Conservation (phyloP, 2,329 filamentous ascomycete genomes). For the Chaetomium sp. region DNA sequence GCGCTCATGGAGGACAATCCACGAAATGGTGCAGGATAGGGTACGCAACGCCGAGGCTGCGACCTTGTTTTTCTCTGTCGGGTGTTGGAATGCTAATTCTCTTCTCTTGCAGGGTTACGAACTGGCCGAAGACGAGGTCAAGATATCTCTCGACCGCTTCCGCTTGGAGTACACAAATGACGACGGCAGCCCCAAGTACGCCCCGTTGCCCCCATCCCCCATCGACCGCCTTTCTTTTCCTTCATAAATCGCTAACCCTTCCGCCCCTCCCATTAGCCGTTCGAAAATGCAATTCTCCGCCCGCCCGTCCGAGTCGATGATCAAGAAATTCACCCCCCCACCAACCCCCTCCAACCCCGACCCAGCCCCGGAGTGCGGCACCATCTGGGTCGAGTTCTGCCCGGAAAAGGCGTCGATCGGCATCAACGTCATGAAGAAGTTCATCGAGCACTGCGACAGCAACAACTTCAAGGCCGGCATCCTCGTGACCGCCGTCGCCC, state of each 20-base stretch:
- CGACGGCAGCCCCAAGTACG: constrained; percentile 77
- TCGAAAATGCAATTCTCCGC: constrained; percentile 85
- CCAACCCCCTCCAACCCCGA: constrained; percentile 69
- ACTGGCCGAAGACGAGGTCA: constrained; percentile 84
- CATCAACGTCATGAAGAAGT: constrained; percentile 88
- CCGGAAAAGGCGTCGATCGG: constrained; percentile 70
- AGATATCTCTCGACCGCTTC: constrained; percentile 84
- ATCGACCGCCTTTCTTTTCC: not conserved
- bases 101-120: constrained; percentile 75
- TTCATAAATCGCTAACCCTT: not conserved
- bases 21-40: constrained; percentile 91
- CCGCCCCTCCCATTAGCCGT: constrained; percentile 58
- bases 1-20: constrained; percentile 90
- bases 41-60: constrained; percentile 53
- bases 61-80: not conserved
- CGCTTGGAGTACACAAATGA: constrained; percentile 68
- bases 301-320: constrained; percentile 80
- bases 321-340: constrained; percentile 76
- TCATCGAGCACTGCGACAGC: constrained; percentile 77
- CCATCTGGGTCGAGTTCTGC: constrained; percentile 92
- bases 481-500: constrained; percentile 79
- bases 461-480: constrained; percentile 88
- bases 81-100: not conserved
- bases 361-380: constrained; percentile 75
- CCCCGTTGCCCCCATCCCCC: constrained; percentile 11